These are phyloP conservation scores for Lyophyllum atratum DNA, from an alignment of 768 basidiomycete species.

Conservation along the genomic window DNA sequence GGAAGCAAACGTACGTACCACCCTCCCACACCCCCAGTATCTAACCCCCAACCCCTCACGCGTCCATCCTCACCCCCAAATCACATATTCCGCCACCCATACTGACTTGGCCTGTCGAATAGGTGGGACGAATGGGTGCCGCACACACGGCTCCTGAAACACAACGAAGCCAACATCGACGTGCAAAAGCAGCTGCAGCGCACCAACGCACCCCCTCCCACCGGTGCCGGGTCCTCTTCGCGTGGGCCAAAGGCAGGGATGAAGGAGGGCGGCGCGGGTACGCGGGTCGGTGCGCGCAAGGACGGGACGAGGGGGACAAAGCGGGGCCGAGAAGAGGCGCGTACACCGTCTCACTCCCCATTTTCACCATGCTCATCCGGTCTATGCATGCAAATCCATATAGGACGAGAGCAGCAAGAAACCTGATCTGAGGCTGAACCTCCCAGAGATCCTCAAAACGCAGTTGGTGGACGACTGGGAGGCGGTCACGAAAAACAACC, in stretches of 20 bases:
- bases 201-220: conserved; percentile 25
- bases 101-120: conserved; percentile 1
- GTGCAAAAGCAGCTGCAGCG: conserved; percentile 70
- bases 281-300: conserved; percentile 45
- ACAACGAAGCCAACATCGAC: conserved; percentile 76
- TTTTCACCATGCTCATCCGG: not conserved
- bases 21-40: not conserved
- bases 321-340: conserved; percentile 73
- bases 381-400: not conserved
- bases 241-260: conserved; percentile 22
- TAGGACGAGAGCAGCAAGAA: conserved; percentile 79
- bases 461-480: conserved; percentile 98
- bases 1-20: conserved; percentile 88
- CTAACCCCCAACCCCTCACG: not conserved
- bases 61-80: not conserved
- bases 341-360: conserved; percentile 16
- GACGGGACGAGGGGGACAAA: conserved; percentile 70
- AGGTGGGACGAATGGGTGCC: conserved; percentile 99
- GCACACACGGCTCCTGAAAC: conserved; percentile 75
- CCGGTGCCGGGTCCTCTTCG: conserved; percentile 20
- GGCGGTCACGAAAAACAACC: conserved; percentile 90
- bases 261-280: conserved; percentile 30
- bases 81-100: not conserved
- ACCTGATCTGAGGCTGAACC: conserved; percentile 87
- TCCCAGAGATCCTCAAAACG: conserved; percentile 89